Percentiles rank a stretch among this genome's conserved stretches.
Evolutionary conservation across 1,284 basidiomycete genomes (phyloP).

Genomic region (Fomitopsis pinicola): DNA sequence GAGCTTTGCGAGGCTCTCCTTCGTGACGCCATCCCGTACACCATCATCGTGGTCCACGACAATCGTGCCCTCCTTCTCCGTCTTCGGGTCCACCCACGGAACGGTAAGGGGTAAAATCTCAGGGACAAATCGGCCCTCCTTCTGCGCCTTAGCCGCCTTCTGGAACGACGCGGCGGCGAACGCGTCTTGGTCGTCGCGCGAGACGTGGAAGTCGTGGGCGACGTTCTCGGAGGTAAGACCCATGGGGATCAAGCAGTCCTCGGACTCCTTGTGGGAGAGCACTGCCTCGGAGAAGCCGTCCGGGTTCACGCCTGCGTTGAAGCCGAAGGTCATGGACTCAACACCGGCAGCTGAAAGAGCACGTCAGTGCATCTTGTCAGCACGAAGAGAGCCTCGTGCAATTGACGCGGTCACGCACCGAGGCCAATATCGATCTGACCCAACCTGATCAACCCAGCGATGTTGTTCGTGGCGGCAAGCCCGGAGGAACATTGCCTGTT

Average conservation of each 20-base stretch:
- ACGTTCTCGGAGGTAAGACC: slow-evolving; percentile 98
- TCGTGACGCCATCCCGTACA: slow-evolving; percentile 87
- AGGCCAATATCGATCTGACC: slow-evolving; percentile 94
- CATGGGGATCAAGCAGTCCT: slow-evolving; percentile 95
- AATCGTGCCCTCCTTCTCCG: slow-evolving; percentile 75
- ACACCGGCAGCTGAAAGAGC: slow-evolving; percentile 75
- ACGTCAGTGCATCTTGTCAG: background rate
- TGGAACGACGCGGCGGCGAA: slow-evolving; percentile 87
- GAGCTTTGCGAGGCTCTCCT: slow-evolving; percentile 82
- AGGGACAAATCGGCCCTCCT: slow-evolving; percentile 86
- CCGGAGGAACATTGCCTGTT: slow-evolving; percentile 97
- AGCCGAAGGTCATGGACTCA: slow-evolving; percentile 92
- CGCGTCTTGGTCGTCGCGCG: slow-evolving; percentile 75
- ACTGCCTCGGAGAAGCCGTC: slow-evolving; percentile 80
- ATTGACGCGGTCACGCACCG: slow-evolving; percentile 41
- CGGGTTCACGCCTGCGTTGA: slow-evolving; percentile 68
- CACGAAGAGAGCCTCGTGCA: too few relatives aligned
- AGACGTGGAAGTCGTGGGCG: slow-evolving; percentile 71
- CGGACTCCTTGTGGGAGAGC: slow-evolving; percentile 74
- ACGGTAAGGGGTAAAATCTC: slow-evolving; percentile 90
- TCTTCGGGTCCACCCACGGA: slow-evolving; percentile 79
- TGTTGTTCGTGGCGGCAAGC: slow-evolving; percentile 84
- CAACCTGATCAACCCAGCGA: slow-evolving; percentile 83
- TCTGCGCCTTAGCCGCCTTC: slow-evolving; percentile 85
- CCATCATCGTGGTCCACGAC: slow-evolving; percentile 90